Conservation (phyloP, 2,329 filamentous ascomycete genomes). For the Sporothrix luriei region DNA sequence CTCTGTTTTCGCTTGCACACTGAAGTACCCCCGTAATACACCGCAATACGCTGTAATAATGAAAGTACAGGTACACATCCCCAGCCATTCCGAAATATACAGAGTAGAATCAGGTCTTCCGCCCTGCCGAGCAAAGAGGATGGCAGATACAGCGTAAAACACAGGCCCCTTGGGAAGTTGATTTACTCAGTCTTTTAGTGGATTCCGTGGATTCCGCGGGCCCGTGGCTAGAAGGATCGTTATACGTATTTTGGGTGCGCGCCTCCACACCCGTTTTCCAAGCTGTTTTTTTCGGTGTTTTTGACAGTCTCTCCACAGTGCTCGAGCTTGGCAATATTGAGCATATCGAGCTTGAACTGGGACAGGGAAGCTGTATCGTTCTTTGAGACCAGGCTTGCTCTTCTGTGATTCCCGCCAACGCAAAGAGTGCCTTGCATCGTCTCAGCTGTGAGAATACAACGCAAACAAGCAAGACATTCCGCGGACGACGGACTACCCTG, state of each 20-base stretch:
- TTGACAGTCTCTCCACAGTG: neutral
- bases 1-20: neutral
- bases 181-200: neutral
- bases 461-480: neutral
- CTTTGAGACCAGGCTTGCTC: too few species aligned
- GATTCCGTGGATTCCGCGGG: neutral
- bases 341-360: neutral
- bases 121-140: neutral
- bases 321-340: neutral
- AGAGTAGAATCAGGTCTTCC: constrained; percentile 24
- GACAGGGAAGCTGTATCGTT: too few species aligned
- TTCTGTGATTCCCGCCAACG: too few species aligned
- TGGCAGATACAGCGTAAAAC: constrained; percentile 17
- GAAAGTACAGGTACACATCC: too few species aligned
- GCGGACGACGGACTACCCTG: too few species aligned
- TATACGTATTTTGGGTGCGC: neutral
- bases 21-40: too few species aligned
- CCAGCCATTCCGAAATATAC: constrained; percentile 34
- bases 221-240: neutral
- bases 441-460: constrained; percentile 1
- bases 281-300: constrained; percentile 24
- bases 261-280: constrained; percentile 6
- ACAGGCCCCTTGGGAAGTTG: neutral
- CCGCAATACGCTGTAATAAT: too few species aligned
- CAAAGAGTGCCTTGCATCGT: too few species aligned